Base-by-base conservation (phyloP, 495 filamentous ascomycete species). In the Zalerion maritima region DNA sequence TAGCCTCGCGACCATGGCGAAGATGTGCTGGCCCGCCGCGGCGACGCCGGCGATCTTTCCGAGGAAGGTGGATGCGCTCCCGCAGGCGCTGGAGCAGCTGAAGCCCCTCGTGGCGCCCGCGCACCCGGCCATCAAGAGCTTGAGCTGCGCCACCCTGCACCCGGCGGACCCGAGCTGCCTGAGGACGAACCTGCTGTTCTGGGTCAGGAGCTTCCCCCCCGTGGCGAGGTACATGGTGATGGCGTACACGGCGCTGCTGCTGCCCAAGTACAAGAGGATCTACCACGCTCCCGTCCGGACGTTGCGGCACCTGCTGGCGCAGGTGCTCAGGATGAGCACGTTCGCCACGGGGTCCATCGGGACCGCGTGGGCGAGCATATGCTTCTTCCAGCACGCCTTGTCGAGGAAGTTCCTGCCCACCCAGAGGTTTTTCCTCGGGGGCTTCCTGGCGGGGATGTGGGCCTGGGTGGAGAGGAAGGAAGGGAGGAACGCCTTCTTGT, bases 101-200 rank as follows among this genome's bases (percentile, higher is more conserved):
- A 64, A 78, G 1, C 84, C 86, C 7, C 70, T 94, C 16, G 79
- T 81, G 18, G 71, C 78, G 1, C 69, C 76, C 18, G 86, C 87
- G 1, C 86, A 94, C 45, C 86, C 87, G 5, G 67, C 77, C 15
- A 86, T 91, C 46, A 69, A 66, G 2, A 73, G 66, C 24, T 69
- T 94, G 18, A 83, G 81, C 29, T 97, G 89, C 55, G 89, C 89
- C 2, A 62, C 87, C 12, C 70, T 94, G n/a, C 89, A 97, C 50
- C 87, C 89, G 0, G 56, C 66, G 13, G 78, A 85, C 38, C 85
- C 89, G 3, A 86, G 75, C 35, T 97, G 89, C 57, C 62, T 71
- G 15, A 78, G 77, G 11, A 87, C 83, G 2, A 87, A 85, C 57
- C 47, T 93, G 21, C 76, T 78, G 29, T 82, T 85, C 49, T 78